A percentile compares a stretch with the other conserved stretches of the same genome.
These are phyloP conservation scores for Sugiyamaella paludigena DNA, from an alignment of 1,139 yeast genomes.

Conservation along the genomic window DNA sequence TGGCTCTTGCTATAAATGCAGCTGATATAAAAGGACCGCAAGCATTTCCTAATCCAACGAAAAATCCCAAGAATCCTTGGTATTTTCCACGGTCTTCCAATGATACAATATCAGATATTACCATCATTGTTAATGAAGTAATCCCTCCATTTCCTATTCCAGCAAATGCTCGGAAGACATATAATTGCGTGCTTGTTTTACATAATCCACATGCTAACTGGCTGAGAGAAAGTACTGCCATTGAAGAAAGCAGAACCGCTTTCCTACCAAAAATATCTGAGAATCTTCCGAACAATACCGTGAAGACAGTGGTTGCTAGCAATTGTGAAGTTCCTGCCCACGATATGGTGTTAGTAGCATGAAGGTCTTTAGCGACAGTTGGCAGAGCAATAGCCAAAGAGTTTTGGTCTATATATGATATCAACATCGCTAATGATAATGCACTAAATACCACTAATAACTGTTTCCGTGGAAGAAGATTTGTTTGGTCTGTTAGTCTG, in stretches of 20 bases:
- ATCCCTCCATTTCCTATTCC: constrained; percentile 57
- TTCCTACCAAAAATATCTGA: constrained; percentile 43
- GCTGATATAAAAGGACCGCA: constrained; percentile 68
- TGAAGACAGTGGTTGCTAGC: constrained; percentile 48
- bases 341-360: constrained; percentile 44
- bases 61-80: constrained; percentile 50
- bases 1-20: constrained; percentile 55
- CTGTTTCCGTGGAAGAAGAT: no score
- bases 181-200: constrained; percentile 41
- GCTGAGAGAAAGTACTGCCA: constrained; percentile 41
- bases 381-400: constrained; percentile 45
- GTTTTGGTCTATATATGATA: constrained; percentile 45
- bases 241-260: constrained; percentile 26
- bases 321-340: constrained; percentile 55
- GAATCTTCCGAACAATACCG: constrained; percentile 46
- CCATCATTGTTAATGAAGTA: constrained; percentile 46
- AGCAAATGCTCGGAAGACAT: constrained; percentile 49
- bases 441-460: no score
- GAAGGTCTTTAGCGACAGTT: constrained; percentile 40
- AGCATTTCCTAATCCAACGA: constrained; percentile 53
- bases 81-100: constrained; percentile 49
- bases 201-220: constrained; percentile 53
- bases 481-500: no score
- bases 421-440: neutral
- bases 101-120: constrained; percentile 50